A percentile compares a stretch with the other conserved stretches of the same genome.
Conservation (phyloP, 2,329 filamentous ascomycete species). For the Fusarium fujikuroi region DNA sequence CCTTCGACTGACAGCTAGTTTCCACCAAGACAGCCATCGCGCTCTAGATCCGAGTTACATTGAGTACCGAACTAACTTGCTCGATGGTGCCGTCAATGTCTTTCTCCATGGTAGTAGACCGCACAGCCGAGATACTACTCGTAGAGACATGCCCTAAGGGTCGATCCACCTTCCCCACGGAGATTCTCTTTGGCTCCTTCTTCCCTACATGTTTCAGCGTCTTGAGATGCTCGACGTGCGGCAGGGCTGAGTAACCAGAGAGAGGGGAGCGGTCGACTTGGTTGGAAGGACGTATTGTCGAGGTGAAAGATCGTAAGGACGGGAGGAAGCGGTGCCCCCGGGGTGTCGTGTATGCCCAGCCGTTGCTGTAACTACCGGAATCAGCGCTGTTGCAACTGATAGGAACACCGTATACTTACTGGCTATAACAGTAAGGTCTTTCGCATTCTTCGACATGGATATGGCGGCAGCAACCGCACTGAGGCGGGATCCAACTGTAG, state of each 20-base stretch:
- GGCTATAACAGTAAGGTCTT: not conserved
- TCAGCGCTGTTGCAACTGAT: not conserved
- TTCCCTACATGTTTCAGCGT: not conserved
- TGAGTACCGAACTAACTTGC: not conserved
- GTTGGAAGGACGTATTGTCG: not conserved
- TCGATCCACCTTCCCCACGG: not conserved
- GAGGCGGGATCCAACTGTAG: not conserved
- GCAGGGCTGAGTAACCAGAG: not conserved
- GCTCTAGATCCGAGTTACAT: not conserved
- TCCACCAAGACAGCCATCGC: not conserved
- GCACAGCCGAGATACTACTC: not conserved
- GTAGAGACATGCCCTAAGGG: not conserved
- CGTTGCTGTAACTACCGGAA: no score
- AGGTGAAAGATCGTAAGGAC: not conserved
- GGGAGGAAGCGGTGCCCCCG: accelerated
- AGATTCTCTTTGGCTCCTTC: no score
- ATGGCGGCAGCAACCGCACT: not conserved
- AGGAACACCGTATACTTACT: not conserved
- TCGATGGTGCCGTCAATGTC: not conserved
- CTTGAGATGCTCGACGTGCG: no score
- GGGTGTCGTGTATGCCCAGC: not conserved
- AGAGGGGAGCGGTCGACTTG: no score
- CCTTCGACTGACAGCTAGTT: not conserved
- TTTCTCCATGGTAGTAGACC: no score
- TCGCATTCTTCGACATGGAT: not conserved